Base-by-base conservation (phyloP, 192 early-diverging fungal species). In the Podila horticola region DNA sequence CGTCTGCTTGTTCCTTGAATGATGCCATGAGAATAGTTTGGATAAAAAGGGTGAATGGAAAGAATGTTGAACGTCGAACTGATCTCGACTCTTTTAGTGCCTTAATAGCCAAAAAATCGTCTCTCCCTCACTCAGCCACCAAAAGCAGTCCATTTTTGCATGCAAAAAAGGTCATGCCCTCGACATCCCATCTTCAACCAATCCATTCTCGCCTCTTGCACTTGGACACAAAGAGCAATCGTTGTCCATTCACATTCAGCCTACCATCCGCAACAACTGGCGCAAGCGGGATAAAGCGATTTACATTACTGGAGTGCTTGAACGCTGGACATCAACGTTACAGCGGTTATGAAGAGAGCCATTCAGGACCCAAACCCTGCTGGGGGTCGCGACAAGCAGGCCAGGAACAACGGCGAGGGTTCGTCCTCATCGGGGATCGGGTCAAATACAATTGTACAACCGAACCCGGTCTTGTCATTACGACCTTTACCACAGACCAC, bases 311-410 rank as follows among this genome's bases (percentile, higher is more conserved):
- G 9, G 12, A 41, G 51, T 15, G 22, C 19, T 41, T 41, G 38
- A 41, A 41, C 38, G 15, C 15, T 15, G 41, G 41, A 45, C 41
- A 45, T 45, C 15, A 45, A 19, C 67, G 2, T 33, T 45, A 71
- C 10, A 48, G 11, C 24, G 17, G 36, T 20, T 57, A 79, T 79
- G 75, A 79, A 79, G 65, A 62, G 75, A 19, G 30, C 69, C 61
- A 64, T 50, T 31, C 75, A 66, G n/a, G 59, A 66, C 29, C 58
- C 51, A 13, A 52, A 61, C 17, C 26, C 30, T 10, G 29, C 29
- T 10, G 59, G 41, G 22, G 38, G 59, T 8, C 55, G 75, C 26
- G 69, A 30, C 19, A 71, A 66, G 30, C 64, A 65, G 2, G 55
- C 33, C 20, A 55, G 66, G 52, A 31, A 29, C n/a, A 50, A 58